A percentile compares a stretch with the other conserved stretches of the same genome.
These are phyloP conservation scores for Backusella australiensis DNA, from an alignment of 192 early-diverging fungal genomes.

Conservation along the genomic window DNA sequence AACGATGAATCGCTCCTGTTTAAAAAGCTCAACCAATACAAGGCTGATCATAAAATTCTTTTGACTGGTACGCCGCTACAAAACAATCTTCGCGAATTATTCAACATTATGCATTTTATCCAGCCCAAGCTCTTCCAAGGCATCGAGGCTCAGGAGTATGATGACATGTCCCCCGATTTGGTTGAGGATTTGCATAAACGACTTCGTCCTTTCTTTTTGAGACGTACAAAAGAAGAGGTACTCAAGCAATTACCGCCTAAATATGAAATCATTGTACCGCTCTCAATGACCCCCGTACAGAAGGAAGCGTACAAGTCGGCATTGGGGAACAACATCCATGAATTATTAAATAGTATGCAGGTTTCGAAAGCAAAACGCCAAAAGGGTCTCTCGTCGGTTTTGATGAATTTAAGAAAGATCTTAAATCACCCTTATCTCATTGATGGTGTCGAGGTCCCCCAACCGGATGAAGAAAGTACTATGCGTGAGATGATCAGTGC, in stretches of 20 bases:
- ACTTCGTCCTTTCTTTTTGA: slow-evolving; percentile 67
- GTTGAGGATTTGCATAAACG: slow-evolving; percentile 68
- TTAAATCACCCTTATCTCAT: slow-evolving; percentile 71
- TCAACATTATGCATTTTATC: slow-evolving; percentile 71
- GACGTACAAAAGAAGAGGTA: slow-evolving; percentile 65
- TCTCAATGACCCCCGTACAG: slow-evolving; percentile 65
- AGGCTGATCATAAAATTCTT: slow-evolving; percentile 51
- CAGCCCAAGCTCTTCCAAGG: slow-evolving; percentile 60
- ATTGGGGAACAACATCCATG: slow-evolving; percentile 51
- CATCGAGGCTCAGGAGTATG: slow-evolving; percentile 54
- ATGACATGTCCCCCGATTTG: slow-evolving; percentile 45
- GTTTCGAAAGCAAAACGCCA: not conserved
- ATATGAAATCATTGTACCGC: slow-evolving; percentile 69
- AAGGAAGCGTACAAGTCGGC: slow-evolving; percentile 67
- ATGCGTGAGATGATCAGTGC: slow-evolving; percentile 60
- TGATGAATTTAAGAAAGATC: slow-evolving; percentile 70
- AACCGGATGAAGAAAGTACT: slow-evolving; percentile 32
- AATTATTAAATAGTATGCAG: not conserved
- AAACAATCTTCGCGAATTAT: slow-evolving; percentile 71
- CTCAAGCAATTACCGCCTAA: slow-evolving; percentile 61
- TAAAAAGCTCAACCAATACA: slow-evolving; percentile 47
- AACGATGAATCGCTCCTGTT: slow-evolving; percentile 64
- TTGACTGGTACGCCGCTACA: slow-evolving; percentile 75
- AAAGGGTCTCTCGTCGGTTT: slow-evolving; percentile 39
- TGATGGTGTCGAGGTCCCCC: slow-evolving; percentile 48